A percentile compares a stretch with the other conserved stretches of the same genome.
phyloP scores from a whole-genome alignment of 768 basidiomycete genomes.

The Lactarius deliciosus region DNA sequence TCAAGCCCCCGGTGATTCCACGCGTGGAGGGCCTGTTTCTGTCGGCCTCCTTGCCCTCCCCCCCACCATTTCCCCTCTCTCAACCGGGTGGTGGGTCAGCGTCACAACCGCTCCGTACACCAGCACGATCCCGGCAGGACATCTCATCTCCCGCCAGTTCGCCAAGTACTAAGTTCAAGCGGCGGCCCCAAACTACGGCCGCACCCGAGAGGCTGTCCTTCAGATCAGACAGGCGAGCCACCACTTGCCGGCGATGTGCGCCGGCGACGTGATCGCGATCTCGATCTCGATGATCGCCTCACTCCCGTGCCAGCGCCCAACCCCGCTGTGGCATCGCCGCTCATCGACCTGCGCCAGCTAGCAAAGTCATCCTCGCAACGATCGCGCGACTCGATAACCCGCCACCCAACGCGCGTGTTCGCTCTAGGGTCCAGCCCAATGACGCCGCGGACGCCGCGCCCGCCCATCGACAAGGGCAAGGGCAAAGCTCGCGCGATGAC shows the following conservation, averaged over 20 bases:
- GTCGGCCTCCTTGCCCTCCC: slow-evolving; percentile 1
- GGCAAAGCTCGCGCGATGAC: slow-evolving; percentile 16
- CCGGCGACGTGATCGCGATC: slow-evolving; percentile 31
- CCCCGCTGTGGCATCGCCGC: too few species aligned
- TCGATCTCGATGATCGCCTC: not conserved
- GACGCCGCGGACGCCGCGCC: slow-evolving; percentile 3
- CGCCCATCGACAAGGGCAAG: slow-evolving; percentile 1
- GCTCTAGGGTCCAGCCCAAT: not conserved
- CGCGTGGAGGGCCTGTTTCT: not conserved
- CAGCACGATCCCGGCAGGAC: slow-evolving; percentile 1
- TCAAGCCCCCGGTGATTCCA: slow-evolving; percentile 22
- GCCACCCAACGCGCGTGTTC: slow-evolving; percentile 35
- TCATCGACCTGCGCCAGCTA: slow-evolving; percentile 40
- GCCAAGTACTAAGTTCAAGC: not conserved
- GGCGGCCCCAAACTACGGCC: not conserved
- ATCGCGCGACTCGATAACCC: slow-evolving; percentile 36
- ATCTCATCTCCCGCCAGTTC: not conserved
- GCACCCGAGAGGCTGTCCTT: not conserved
- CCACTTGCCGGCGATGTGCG: not conserved
- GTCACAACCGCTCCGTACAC: not conserved
- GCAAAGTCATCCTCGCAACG: slow-evolving; percentile 41
- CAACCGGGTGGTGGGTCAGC: slow-evolving; percentile 1
- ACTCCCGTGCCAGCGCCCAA: slow-evolving; percentile 25
- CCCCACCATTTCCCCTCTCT: slow-evolving; percentile 25
- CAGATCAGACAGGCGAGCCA: not conserved